Base-by-base conservation (phyloP, 352 stramenopile species). In the Phytophthora sp. region DNA sequence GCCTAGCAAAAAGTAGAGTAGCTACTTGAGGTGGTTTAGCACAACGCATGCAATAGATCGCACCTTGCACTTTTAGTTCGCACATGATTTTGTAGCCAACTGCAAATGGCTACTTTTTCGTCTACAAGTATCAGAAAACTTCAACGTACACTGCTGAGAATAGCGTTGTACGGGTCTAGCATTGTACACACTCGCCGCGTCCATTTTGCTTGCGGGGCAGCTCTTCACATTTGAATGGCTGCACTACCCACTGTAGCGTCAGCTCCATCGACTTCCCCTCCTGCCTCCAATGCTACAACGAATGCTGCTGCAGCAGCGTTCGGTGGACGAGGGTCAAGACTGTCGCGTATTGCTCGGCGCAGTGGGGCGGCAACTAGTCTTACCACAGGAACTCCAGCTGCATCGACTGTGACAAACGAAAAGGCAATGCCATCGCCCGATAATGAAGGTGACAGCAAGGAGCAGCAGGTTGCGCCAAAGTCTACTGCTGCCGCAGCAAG, bases 1-100 rank as follows among this genome's bases (percentile, higher is more conserved):
- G 50, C n/a, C 69, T 23, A 60, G 52, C 31, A 90, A 87, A 72
- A 87, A 82, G 56, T 86, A 86, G 65, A 57, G 34, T 15, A 41
- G 27, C 18, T 21, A 24, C 39, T 32, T 45, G 8, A 35, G 28
- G 24, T 63, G 17, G n/a, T 12, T 48, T 12, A 23, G 42, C 3
- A 5, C 44, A 18, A 28, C 21, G 15, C 43, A 51, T 7, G n/a
- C n/a, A 51, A 18, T 53, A 48, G 20, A 48, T 20, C 20, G 18
- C n/a, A 20, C 17, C 34, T 35, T 35, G n/a, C 34, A 23, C n/a
- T 20, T 21, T 24, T 11, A 32, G 39, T 50, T 7, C 42, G 31
- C 31, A 52, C n/a, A 17, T 49, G 34, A 42, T 5, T 53, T 52
- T 60, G 21, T 28, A 34, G 18, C 27, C n/a, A 38, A 38, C 27